Evolutionary conservation across 2,329 filamentous ascomycete species (phyloP), one percentile per base, ranked within the genome.

Genomic region (Aspergillus cejpii): DNA sequence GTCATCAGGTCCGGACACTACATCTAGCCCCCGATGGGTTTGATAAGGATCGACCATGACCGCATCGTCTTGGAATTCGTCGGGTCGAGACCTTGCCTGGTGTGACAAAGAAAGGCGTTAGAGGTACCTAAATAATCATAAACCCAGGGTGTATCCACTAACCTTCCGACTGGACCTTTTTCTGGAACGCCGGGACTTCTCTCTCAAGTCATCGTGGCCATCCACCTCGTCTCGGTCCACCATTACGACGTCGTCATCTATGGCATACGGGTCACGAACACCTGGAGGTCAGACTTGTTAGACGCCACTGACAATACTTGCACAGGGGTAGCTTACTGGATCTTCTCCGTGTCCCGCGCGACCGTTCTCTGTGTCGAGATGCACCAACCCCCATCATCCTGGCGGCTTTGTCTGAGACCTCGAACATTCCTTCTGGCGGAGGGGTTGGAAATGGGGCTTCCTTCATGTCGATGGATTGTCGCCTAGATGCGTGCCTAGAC

Each of bases 351-450:
- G 77, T 71, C 58, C 76, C 73, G 51, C 71, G 71, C 49, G 69
- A 72, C 39, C 71, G 72, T 10, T 72, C 71, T 34, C 55, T 59
- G 31, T 52, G 72, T 54, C 72, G 74, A 21, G 71, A 63, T 45
- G 65, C 67, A 49, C 65, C 72, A 48, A 79, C 67, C 54, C 71
- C 89, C 80, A 92, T 80, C 41, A 91, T 68, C 65, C 83, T 89
- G 24, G 87, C 86, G 21, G 87, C 87, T 66, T 94, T 94, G 37
- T 80, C 76, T 6, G 83, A 77, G 60, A 87, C 76, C 41, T 79
- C 77, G 2, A 75, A 75, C 33, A 74, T 70, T 24, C 84, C 79
- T 23, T 89, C 87, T 2, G 84, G 80, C 6, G 86, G 84, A 3
- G 87, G 85, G 15, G 85, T 87, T 37, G 79, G 74, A 48, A 90